Conservation (phyloP, 2,329 filamentous ascomycete species). For the Pseudogymnoascus sp. region DNA sequence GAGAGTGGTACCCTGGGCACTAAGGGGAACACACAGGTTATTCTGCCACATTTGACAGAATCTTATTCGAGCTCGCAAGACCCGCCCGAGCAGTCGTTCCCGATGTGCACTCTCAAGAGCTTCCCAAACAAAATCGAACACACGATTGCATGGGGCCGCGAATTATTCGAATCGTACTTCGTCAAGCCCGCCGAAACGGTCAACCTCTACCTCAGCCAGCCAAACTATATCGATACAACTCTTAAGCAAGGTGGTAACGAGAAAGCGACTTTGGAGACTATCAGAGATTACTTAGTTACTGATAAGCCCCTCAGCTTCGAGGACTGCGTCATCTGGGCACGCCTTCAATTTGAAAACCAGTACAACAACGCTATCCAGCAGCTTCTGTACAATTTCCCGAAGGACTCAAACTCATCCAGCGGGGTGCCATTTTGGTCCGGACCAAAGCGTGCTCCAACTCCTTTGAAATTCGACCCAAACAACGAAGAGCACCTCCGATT, state of each 20-base stretch:
- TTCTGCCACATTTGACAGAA: constrained; percentile 83
- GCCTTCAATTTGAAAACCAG: constrained; percentile 87
- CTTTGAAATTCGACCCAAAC: constrained; percentile 76
- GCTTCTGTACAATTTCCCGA: constrained; percentile 92
- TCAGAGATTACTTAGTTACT: constrained; percentile 82
- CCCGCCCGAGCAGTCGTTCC: constrained; percentile 96
- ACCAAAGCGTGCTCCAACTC: constrained; percentile 89
- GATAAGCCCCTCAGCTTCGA: constrained; percentile 89
- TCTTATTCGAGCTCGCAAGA: constrained; percentile 97
- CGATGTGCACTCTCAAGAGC: constrained; percentile 94
- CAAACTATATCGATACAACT: constrained; percentile 79
- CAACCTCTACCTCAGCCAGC: constrained; percentile 85
- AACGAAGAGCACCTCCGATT: constrained; percentile 85
- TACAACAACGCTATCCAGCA: constrained; percentile 97
- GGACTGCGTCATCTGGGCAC: constrained; percentile 93
- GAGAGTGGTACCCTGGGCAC: constrained; percentile 98
- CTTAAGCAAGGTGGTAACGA: constrained; percentile 92
- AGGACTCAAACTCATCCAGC: constrained; percentile 78
- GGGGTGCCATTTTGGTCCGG: constrained; percentile 97
- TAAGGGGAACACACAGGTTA: constrained; percentile 96
- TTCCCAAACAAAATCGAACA: constrained; percentile 99
- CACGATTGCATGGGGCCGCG: constrained; percentile 95
- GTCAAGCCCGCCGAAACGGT: constrained; percentile 89
- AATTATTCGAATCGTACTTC: constrained; percentile 89
- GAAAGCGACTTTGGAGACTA: constrained; percentile 83